phyloP scores from a whole-genome alignment of 1,284 basidiomycete species.

The Naganishia liquefaciens region DNA sequence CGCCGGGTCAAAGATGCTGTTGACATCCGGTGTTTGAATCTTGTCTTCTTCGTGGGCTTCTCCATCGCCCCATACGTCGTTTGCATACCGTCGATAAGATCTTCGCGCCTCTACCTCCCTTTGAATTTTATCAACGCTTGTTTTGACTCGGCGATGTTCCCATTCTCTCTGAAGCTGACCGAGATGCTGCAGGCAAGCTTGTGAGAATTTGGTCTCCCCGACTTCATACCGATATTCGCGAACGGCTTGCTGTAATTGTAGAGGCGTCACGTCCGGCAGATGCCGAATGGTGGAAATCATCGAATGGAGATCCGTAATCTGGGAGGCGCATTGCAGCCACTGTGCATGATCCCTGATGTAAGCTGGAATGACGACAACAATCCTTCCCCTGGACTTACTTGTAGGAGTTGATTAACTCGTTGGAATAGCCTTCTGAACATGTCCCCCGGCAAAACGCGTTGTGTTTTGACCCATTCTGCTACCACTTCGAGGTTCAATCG shows the following conservation, averaged over 20 bases:
- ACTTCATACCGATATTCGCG: conserved; percentile 95
- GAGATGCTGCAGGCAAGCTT: conserved; percentile 91
- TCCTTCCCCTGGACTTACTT: conserved; percentile 57
- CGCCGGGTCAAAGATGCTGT: conserved; percentile 71
- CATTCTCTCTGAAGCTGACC: conserved; percentile 93
- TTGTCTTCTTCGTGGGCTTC: conserved; percentile 6
- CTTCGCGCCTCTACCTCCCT: conserved; percentile 43
- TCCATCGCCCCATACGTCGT: background rate
- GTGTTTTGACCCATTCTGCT: conserved; percentile 83
- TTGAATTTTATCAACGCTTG: conserved; percentile 74
- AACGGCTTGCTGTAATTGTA: conserved; percentile 91
- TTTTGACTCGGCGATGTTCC: conserved; percentile 81
- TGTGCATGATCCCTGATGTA: conserved; percentile 50
- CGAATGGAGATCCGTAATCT: conserved; percentile 78
- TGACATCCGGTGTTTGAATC: conserved; percentile 56
- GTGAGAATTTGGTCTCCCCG: conserved; percentile 85
- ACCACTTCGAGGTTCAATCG: conserved; percentile 80
- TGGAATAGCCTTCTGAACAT: conserved; percentile 74
- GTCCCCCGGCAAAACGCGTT: conserved; percentile 68
- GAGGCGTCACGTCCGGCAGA: conserved; percentile 81
- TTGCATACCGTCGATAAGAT: background rate
- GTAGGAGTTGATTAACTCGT: conserved; percentile 80
- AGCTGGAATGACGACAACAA: conserved; percentile 31
- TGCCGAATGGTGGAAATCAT: conserved; percentile 87
- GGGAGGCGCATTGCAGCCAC: conserved; percentile 68